phyloP scores from a whole-genome alignment of 208 protist species.

The Wallacemonas sp. region DNA sequence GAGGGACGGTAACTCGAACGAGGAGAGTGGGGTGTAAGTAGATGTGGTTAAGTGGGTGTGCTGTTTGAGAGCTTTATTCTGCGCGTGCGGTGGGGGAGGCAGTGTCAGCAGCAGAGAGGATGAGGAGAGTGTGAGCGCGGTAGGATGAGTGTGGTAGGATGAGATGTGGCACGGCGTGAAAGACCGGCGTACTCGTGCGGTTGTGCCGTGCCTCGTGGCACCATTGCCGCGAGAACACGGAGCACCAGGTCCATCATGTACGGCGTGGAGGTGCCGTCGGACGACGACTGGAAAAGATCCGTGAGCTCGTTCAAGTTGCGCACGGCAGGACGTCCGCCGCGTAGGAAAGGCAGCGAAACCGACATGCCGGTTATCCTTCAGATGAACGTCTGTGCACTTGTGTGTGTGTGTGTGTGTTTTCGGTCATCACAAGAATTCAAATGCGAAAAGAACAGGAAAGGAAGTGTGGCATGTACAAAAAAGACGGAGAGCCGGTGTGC shows the following conservation, averaged over 20 bases:
- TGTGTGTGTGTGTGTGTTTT: background rate
- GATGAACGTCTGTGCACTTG: background rate
- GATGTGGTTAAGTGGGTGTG: no score
- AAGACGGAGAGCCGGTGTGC: no score
- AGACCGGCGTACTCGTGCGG: conserved; percentile 41
- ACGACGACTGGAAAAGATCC: conserved; percentile 22
- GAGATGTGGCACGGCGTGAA: no score
- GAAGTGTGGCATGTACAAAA: no score
- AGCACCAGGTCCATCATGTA: conserved; percentile 36
- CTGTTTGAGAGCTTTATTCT: no score
- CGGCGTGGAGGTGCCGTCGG: conserved; percentile 27
- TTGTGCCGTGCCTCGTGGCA: conserved; percentile 42
- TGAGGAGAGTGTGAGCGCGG: no score
- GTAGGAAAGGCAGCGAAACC: conserved; percentile 45
- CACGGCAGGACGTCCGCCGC: conserved; percentile 38
- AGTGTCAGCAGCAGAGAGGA: no score
- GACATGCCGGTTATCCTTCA: conserved; percentile 40
- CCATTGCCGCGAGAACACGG: conserved; percentile 59
- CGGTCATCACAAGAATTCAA: background rate
- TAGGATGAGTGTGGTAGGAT: no score
- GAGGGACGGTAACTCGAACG: no score
- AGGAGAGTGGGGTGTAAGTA: no score
- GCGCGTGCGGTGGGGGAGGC: no score
- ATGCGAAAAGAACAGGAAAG: background rate
- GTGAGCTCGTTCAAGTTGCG: conserved; percentile 8